Evolutionary conservation across 441 rosid genomes (phyloP), one percentile per base, ranked within the genome.

Genomic region (Aleurites moluccanus): DNA sequence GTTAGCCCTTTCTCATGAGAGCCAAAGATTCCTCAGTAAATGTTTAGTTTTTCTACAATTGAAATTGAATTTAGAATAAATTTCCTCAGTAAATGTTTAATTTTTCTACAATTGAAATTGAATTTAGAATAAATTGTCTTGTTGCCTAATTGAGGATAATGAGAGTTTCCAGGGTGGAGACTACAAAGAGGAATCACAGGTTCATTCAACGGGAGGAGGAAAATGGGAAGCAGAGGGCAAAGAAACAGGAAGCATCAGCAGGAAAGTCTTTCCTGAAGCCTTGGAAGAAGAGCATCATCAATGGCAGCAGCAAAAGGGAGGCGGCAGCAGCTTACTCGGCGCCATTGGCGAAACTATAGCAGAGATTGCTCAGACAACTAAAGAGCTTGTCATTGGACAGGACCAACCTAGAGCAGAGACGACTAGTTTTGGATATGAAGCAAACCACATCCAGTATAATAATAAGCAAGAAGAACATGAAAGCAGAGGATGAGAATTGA

Each of bases 341-440:
- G 94, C 91, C 55, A 87, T 87, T 27, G 91, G 92, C 55, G 91
- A 90, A 81, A 91, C 98, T 70, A 80, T 88, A 84, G 87, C 25
- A 2, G 94, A 86, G 88, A 92, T 90, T 4, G 97, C 91, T 0
- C 89, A 89, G 72, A 77, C 83, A 3, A 90, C 93, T 0, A 86
- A 84, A 79, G 86, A 88, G 11, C 59, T 89, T 0, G 86, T 88
- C 0, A 79, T 89, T 4, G 92, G 91, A 16, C 78, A 81, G 28
- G 70, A 75, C 27, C 77, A 81, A n/a, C 67, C n/a, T 30, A 70
- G 47, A 6, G 69, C 64, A 4, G 35, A 61, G 35, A 78, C n/a
- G n/a, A n/a, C 64, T 6, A 63, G 38, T 55, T 56, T 11, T 28
- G 75, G 50, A 27, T 35, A 55, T 70, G 64, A 49, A 23, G 38